Evolutionary conservation across 371 early-diverging fungal species (phyloP).

Genomic region (Mortierella sp.): DNA sequence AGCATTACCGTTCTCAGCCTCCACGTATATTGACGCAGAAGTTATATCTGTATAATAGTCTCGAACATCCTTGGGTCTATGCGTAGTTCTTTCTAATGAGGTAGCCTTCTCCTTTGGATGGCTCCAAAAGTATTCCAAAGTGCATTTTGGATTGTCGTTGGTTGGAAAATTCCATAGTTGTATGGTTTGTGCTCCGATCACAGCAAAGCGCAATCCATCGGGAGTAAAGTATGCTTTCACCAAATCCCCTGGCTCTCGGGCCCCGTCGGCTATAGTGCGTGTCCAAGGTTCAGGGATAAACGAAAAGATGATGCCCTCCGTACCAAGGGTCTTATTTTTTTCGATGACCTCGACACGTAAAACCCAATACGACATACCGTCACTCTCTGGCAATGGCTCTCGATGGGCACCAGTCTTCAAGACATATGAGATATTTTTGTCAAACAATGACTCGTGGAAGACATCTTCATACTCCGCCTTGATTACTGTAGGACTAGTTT

Average conservation of each 20-base stretch:
- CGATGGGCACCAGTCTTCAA: conserved; percentile 22
- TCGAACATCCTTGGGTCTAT: conserved; percentile 20
- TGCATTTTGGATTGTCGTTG: conserved; percentile 24
- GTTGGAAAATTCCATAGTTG: conserved; percentile 48
- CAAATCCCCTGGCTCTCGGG: conserved; percentile 23
- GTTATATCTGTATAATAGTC: conserved; percentile 28
- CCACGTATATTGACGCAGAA: conserved; percentile 16
- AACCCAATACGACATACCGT: conserved; percentile 44
- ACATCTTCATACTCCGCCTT: conserved; percentile 12
- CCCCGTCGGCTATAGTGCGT: conserved; percentile 19
- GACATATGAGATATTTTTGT: conserved; percentile 25
- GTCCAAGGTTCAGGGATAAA: conserved; percentile 54
- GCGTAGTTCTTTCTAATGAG: not conserved
- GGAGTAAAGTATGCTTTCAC: conserved; percentile 35
- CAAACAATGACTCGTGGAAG: conserved; percentile 8
- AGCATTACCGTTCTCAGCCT: conserved; percentile 11
- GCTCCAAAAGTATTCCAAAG: conserved; percentile 45
- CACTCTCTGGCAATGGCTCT: conserved; percentile 38
- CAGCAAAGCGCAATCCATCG: conserved; percentile 32
- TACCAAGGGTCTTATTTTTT: not conserved
- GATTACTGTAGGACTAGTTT: conserved; percentile 15
- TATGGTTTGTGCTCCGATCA: conserved; percentile 36
- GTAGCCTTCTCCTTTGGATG: conserved; percentile 7
- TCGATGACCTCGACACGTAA: conserved; percentile 36
- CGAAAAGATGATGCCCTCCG: conserved; percentile 25